Evolutionary conservation across 2,329 filamentous ascomycete genomes (phyloP).

Genomic region (Drechslerella stenobrocha): DNA sequence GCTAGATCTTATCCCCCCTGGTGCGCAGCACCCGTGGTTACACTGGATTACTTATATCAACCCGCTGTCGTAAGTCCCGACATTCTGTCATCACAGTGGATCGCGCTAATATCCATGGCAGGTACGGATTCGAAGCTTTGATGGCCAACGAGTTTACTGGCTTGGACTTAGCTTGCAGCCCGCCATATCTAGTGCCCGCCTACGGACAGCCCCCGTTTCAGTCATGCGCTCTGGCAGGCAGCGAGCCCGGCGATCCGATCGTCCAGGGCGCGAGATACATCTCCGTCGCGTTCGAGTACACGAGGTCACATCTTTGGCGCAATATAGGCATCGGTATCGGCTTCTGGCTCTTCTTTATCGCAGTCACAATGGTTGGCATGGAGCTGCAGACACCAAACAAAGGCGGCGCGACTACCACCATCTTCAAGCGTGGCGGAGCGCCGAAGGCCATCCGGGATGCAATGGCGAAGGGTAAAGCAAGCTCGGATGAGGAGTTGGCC

Average conservation of each 20-base stretch:
- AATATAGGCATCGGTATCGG: conserved; percentile 80
- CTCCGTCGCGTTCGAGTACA: conserved; percentile 68
- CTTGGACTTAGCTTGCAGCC: conserved; percentile 69
- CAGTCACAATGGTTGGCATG: conserved; percentile 74
- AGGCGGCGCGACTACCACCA: conserved; percentile 64
- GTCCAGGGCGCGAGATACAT: conserved; percentile 73
- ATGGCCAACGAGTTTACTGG: conserved; percentile 85
- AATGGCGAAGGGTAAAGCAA: conserved; percentile 61
- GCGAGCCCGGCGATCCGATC: conserved; percentile 65
- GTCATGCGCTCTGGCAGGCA: conserved; percentile 78
- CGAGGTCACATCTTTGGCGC: conserved; percentile 71
- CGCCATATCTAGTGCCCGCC: conserved; percentile 67
- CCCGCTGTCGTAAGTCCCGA: conserved; percentile 60
- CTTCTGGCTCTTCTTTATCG: conserved; percentile 71
- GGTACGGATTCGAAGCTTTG: conserved; percentile 73
- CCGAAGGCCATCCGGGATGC: conserved; percentile 64
- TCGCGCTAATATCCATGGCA: neutral
- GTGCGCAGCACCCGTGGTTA: conserved; percentile 73
- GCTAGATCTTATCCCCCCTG: conserved; percentile 72
- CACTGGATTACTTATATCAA: conserved; percentile 82
- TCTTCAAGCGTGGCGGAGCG: conserved; percentile 67
- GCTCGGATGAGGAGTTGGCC: conserved; percentile 62
- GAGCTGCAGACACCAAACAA: conserved; percentile 63
- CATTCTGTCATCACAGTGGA: neutral
- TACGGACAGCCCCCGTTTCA: conserved; percentile 74